Percentiles rank a stretch among this genome's conserved stretches.
Evolutionary conservation across 345 rosid genomes (phyloP).

Genomic region (Toxicodendron radicans): DNA sequence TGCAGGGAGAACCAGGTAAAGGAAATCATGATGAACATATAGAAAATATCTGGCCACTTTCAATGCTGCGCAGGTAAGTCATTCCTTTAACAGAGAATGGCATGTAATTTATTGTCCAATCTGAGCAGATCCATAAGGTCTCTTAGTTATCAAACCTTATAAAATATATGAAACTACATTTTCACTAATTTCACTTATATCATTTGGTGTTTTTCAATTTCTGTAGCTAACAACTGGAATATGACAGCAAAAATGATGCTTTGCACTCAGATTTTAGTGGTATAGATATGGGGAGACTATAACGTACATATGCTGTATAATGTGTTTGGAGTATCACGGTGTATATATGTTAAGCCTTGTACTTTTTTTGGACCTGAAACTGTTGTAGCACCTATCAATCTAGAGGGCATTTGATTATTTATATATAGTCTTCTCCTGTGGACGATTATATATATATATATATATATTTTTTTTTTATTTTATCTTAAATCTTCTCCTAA

Average conservation of each 20-base stretch:
- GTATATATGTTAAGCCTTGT: neutral
- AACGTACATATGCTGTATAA: neutral
- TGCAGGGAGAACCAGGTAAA: constrained; percentile 51
- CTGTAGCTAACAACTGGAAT: neutral
- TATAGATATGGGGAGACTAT: neutral
- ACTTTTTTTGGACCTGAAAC: neutral
- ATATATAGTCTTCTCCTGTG: no score
- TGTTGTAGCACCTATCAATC: neutral
- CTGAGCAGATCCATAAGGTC: neutral
- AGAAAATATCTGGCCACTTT: constrained; percentile 62
- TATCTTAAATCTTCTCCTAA: no score
- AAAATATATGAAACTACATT: neutral
- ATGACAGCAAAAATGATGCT: neutral
- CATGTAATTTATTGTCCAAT: neutral
- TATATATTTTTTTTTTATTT: no score
- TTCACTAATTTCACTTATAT: neutral
- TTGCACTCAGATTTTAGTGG: neutral
- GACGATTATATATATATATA: no score
- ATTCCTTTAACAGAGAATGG: neutral
- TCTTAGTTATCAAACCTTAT: neutral
- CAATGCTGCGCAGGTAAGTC: constrained; percentile 75
- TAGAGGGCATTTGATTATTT: neutral
- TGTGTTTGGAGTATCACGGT: neutral
- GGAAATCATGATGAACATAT: constrained; percentile 48
- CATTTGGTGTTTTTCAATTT: neutral